These are phyloP conservation scores for Hypomyces rosellus DNA, from an alignment of 2,329 filamentous ascomycete genomes.

Conservation along the genomic window DNA sequence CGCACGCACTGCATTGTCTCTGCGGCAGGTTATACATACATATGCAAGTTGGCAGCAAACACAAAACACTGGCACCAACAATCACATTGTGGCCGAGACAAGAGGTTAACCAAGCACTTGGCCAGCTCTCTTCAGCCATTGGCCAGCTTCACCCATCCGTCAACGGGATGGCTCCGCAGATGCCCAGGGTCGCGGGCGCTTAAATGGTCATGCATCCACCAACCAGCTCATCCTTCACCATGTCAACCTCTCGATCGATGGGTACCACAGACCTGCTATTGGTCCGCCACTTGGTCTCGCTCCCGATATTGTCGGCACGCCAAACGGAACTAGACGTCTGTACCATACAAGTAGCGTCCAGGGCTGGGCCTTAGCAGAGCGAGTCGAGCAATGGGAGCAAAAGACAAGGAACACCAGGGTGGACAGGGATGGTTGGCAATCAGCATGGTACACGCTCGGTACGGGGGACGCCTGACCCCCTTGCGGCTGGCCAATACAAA, in stretches of 20 bases:
- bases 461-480: no score
- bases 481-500: neutral
- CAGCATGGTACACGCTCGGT: no score
- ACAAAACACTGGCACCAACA: neutral
- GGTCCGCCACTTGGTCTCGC: neutral
- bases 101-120: neutral
- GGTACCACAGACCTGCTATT: conserved; percentile 1
- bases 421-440: no score
- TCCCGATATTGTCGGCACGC: no score
- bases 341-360: no score
- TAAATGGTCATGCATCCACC: conserved; percentile 2
- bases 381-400: no score
- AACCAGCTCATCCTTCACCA: conserved; percentile 1
- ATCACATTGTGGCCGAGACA: neutral
- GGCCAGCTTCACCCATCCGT: neutral
- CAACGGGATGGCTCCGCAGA: neutral
- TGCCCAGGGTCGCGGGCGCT: conserved; percentile 10
- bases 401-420: no score
- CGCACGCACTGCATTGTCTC: no score
- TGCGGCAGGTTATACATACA: neutral
- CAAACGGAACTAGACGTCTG: no score
- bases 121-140: neutral
- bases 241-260: conserved; percentile 6
- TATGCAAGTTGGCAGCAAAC: neutral
- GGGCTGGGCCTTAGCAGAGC: no score